Evolutionary conservation across 2,329 filamentous ascomycete genomes (phyloP), one percentile per base, ranked within the genome.

Genomic region (Exophiala phaeomuriformis): DNA sequence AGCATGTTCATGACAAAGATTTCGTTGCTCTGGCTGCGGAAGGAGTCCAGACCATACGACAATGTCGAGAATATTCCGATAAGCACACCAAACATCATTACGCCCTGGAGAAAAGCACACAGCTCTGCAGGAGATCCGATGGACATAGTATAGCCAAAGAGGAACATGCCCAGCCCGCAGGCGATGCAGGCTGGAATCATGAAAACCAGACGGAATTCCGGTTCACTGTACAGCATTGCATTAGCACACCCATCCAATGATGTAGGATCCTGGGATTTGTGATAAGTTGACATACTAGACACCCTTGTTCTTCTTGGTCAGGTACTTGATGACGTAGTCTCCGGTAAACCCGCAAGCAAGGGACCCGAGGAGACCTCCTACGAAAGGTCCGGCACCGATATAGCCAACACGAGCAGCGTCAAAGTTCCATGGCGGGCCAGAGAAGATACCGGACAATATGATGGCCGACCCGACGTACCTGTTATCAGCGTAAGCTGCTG

Each of bases 271-370:
- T 19, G 19, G 19, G 19, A 19, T 19, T 19, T 19, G 19, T 19
- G 19, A 19, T 19, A 19, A 19, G 19, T 19, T 19, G 19, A 62
- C 62, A 41, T 58, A 64, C 62, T 67, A 61, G 52, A 71, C 65
- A 37, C 72, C 72, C 32, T 68, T 64, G 60, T 74, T 74, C 33
- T 71, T 67, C 3, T 69, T 65, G 1, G 73, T 72, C 1, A 76
- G 62, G 47, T 59, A 64, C 19, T 73, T 64, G 7, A 65, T 63
- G 10, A 70, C 49, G 32, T 57, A 56, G 55, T 71, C 69, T 1
- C 63, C 65, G 5, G 66, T 51, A 2, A 63, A 27, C 62, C 67
- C 19, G 65, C 71, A 72, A 42, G 75, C 67, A 51, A 77, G 70
- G 1, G 69, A 64, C 3, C 52, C 57, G 28, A 56, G 48, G 32